Evolutionary conservation across 73 alveolate genomes (phyloP), one percentile per base, ranked within the genome.

Genomic region (Blepharisma stoltei): DNA sequence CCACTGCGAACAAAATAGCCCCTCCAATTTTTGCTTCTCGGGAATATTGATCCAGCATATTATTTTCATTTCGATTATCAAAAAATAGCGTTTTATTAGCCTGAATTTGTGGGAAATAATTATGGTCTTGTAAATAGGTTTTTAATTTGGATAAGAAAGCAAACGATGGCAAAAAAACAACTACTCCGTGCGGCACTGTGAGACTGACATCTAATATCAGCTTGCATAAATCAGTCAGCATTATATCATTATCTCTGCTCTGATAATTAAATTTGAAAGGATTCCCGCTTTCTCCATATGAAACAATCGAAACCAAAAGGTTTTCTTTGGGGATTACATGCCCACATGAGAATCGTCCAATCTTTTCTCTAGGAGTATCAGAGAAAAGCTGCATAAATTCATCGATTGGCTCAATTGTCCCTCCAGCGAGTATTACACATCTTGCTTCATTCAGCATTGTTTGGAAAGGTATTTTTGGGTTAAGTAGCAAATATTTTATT

Each of bases 391-490:
- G 48, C 67, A 76, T 71, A 76, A 65, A 85, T 69, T 85, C 93
- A 78, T 75, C 86, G 70, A 67, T 77, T n/a, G 93, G 93, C 82
- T 85, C 76, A 78, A 85, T 73, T 45, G 93, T 85, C 6, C 93
- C 93, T 68, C 93, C 93, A 20, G 89, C 81, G 41, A 85, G 76
- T 47, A 85, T 82, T 0, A 85, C 25, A 55, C 84, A 73, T 85
- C 81, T 85, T 60, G 80, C 84, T 60, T 18, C 18, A 54, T 81
- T 85, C 54, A 43, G 14, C 20, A 69, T 47, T 44, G n/a, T 1
- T 37, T 23, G 32, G 65, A 69, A 69, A 14, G 23, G 23, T 14
- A 9, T 9, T 38, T 69, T 38, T n/a, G 79, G 79, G 60, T 69
- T 69, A 7, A 69, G 14, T 38, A 69, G 65, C 41, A 37, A 44